These are phyloP conservation scores for Botrytis galanthina DNA, from an alignment of 2,329 filamentous ascomycete genomes.

Conservation along the genomic window DNA sequence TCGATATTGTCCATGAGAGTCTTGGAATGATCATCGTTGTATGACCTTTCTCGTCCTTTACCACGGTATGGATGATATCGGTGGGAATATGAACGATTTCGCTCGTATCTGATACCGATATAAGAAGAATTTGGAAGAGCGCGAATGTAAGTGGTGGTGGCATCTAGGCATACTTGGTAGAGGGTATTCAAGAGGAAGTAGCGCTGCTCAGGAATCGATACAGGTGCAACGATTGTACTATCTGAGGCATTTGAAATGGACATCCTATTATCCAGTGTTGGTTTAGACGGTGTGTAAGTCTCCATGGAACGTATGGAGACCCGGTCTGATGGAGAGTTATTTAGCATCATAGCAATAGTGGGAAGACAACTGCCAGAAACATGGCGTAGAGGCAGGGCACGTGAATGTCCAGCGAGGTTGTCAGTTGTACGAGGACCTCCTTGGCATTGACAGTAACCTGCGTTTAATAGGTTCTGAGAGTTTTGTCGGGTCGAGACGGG, in stretches of 20 bases:
- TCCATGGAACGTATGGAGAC: neutral
- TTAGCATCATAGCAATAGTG: slow-evolving; percentile 17
- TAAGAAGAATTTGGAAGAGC: neutral
- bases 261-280: neutral
- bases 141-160: slow-evolving; percentile 23
- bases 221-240: slow-evolving; percentile 13
- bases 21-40: slow-evolving; percentile 8
- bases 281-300: neutral
- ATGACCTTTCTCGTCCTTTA: slow-evolving; percentile 5
- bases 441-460: slow-evolving; percentile 1
- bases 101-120: neutral
- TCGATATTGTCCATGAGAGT: slow-evolving; percentile 33
- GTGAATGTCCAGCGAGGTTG: neutral
- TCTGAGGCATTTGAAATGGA: slow-evolving; percentile 21
- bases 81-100: slow-evolving; percentile 9
- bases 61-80: slow-evolving; percentile 21
- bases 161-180: slow-evolving; percentile 28
- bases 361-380: neutral
- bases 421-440: neutral
- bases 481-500: slow-evolving; percentile 8
- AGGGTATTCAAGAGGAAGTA: slow-evolving; percentile 24
- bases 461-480: neutral
- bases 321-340: neutral
- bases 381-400: neutral
- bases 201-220: slow-evolving; percentile 22